Conservation (phyloP, 176 grass and related monocot genomes). For the Metroxylon sagu region DNA sequence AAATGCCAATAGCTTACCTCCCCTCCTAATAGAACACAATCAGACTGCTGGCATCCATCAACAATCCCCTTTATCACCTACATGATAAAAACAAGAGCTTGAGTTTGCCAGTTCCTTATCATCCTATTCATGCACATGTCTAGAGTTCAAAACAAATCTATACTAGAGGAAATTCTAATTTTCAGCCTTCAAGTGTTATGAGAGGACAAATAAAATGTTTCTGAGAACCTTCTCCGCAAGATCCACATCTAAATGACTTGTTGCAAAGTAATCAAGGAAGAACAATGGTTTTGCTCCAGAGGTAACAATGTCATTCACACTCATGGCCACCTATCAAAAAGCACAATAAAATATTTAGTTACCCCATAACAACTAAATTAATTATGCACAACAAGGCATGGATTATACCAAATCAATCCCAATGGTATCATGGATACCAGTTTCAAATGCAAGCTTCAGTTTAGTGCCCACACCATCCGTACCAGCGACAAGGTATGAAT, state of each 20-base stretch:
- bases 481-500: conserved; percentile 68
- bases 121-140: no score
- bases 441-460: conserved; percentile 93
- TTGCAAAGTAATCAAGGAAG: conserved; percentile 91
- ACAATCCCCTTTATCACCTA: conserved; percentile 95
- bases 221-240: conserved; percentile 78
- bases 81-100: neutral
- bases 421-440: conserved; percentile 93
- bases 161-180: no score
- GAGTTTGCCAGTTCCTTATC: no score
- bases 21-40: conserved; percentile 75
- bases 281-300: conserved; percentile 87
- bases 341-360: conserved; percentile 1
- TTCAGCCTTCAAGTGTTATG: neutral
- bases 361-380: neutral
- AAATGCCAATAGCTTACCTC: conserved; percentile 40
- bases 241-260: conserved; percentile 84
- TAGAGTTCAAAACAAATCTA: no score
- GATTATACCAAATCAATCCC: conserved; percentile 76
- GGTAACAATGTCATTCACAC: conserved; percentile 94
- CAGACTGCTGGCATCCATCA: conserved; percentile 71
- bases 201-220: neutral
- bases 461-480: conserved; percentile 93
- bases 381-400: neutral
- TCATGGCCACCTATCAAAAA: conserved; percentile 76